Conservation (phyloP, 2,329 filamentous ascomycete genomes). For the Nemania sp. region DNA sequence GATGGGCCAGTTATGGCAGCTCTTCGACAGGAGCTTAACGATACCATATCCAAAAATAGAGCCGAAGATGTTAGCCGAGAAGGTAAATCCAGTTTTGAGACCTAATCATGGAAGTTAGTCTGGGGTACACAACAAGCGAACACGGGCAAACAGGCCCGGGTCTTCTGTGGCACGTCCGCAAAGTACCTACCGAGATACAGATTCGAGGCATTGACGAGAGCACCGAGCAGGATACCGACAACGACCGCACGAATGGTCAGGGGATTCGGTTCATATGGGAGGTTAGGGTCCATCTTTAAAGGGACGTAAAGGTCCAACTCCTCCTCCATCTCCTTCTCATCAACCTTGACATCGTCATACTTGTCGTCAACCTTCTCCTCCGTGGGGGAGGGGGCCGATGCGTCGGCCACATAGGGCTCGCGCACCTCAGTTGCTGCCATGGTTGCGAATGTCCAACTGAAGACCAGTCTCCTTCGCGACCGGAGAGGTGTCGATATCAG, state of each 20-base stretch:
- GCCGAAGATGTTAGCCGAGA: conserved; percentile 59
- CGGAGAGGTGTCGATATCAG: conserved; percentile 25
- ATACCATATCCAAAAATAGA: conserved; percentile 69
- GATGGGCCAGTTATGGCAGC: conserved; percentile 59
- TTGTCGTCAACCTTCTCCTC: conserved; percentile 47
- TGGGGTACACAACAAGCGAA: conserved; percentile 2
- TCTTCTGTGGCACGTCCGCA: background rate
- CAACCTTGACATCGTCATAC: conserved; percentile 46
- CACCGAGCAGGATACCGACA: conserved; percentile 64
- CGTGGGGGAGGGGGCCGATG: conserved; percentile 27
- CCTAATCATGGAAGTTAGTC: conserved; percentile 47
- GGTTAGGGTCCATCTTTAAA: conserved; percentile 52
- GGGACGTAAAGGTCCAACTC: conserved; percentile 57
- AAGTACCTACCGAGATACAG: conserved; percentile 65
- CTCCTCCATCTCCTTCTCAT: conserved; percentile 47
- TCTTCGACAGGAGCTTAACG: conserved; percentile 61
- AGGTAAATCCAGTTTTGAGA: conserved; percentile 61
- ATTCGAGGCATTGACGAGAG: conserved; percentile 68
- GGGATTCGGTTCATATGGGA: conserved; percentile 55
- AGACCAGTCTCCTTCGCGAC: conserved; percentile 38
- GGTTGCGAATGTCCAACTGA: conserved; percentile 37
- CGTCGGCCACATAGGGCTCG: conserved; percentile 42
- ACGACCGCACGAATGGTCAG: conserved; percentile 65
- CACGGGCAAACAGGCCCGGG: conserved; percentile 29
- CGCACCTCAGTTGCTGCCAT: conserved; percentile 46